phyloP scores from a whole-genome alignment of 192 early-diverging fungal species.

The Coemansia sp. region DNA sequence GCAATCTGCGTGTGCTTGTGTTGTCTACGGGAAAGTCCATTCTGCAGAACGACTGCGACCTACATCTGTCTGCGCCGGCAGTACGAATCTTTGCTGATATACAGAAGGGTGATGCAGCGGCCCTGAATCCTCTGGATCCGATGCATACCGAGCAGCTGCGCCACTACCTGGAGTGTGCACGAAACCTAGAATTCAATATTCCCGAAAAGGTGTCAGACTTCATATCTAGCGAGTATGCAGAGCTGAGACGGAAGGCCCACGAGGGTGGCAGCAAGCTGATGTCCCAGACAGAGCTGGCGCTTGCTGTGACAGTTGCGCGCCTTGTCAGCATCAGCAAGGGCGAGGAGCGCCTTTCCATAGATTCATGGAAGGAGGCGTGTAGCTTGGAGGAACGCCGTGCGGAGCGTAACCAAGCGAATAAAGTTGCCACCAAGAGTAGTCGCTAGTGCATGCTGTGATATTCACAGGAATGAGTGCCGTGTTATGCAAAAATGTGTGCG shows the following conservation, averaged over 20 bases:
- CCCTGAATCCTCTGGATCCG: conserved; percentile 40
- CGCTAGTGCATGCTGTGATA: not conserved
- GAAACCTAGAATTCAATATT: conserved; percentile 59
- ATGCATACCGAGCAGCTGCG: conserved; percentile 57
- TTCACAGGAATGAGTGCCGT: too few relatives aligned
- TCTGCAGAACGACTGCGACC: conserved; percentile 60
- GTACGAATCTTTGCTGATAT: conserved; percentile 18
- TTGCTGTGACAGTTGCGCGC: conserved; percentile 43
- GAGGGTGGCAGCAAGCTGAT: conserved; percentile 38
- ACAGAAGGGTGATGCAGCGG: conserved; percentile 5
- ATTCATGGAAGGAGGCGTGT: conserved; percentile 49
- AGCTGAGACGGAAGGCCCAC: conserved; percentile 33
- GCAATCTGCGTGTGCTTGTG: conserved; percentile 64
- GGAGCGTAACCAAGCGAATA: conserved; percentile 24
- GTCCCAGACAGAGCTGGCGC: conserved; percentile 47
- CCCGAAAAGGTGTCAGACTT: conserved; percentile 64
- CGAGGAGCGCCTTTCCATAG: conserved; percentile 29
- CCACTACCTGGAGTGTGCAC: conserved; percentile 59
- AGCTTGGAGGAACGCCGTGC: conserved; percentile 26
- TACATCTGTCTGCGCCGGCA: conserved; percentile 50
- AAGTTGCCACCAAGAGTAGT: conserved; percentile 6
- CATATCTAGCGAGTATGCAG: conserved; percentile 54
- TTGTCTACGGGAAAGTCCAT: conserved; percentile 71
- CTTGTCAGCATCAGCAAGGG: conserved; percentile 52
- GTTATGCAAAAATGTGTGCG: too few relatives aligned